phyloP scores from a whole-genome alignment of 257 asterid genomes.

The Rehmannia glutinosa region DNA sequence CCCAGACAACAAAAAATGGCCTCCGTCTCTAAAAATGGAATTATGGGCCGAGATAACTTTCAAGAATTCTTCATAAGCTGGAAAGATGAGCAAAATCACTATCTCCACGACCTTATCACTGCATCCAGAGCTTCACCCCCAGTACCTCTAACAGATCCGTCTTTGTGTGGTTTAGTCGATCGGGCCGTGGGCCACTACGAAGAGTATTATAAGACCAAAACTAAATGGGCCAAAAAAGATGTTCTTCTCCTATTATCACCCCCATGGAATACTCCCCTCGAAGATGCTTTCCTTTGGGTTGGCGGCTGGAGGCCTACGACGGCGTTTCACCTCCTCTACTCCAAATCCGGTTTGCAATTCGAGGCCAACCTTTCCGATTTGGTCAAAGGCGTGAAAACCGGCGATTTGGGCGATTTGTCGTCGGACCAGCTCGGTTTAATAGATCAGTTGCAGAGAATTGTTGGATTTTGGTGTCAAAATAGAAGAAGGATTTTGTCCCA shows the following conservation, averaged over 20 bases:
- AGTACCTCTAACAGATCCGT: not conserved
- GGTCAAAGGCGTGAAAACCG: not conserved
- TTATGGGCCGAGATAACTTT: not conserved
- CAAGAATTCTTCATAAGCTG: constrained; percentile 13
- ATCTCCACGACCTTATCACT: constrained; percentile 8
- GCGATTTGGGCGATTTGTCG: constrained; percentile 26
- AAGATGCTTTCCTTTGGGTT: constrained; percentile 45
- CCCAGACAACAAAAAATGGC: too few relatives aligned
- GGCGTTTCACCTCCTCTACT: constrained; percentile 48
- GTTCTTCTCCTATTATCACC: constrained; percentile 31
- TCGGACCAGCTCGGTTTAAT: constrained; percentile 20
- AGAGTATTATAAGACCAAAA: constrained; percentile 30
- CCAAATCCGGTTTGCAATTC: constrained; percentile 42
- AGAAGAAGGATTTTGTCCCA: too few relatives aligned
- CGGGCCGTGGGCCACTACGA: constrained; percentile 29
- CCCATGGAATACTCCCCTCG: constrained; percentile 35
- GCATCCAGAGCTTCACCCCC: not conserved
- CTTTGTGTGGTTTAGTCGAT: constrained; percentile 6
- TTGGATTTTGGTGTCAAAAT: too few relatives aligned
- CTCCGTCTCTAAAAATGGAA: too few relatives aligned
- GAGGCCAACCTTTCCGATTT: constrained; percentile 24
- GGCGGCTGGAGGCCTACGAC: constrained; percentile 61
- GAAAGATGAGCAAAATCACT: not conserved
- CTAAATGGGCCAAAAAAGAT: constrained; percentile 23
- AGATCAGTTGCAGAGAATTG: constrained; percentile 34